phyloP scores from a whole-genome alignment of 441 rosid species.

The Syzygium malaccense region DNA sequence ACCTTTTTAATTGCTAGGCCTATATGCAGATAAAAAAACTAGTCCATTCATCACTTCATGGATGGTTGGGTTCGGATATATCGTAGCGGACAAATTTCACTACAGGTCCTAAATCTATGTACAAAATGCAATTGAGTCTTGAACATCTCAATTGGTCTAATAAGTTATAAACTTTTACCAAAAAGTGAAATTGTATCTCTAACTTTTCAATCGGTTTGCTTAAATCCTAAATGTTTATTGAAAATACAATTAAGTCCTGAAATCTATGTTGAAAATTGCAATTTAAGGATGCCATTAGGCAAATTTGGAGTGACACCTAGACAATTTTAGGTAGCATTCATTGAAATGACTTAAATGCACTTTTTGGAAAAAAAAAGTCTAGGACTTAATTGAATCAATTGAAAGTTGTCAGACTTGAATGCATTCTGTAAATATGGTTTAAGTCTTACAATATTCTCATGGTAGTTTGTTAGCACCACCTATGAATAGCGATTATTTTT shows the following conservation, averaged over 20 bases:
- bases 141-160: not conserved
- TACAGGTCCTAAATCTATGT: no score
- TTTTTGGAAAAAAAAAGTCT: not conserved
- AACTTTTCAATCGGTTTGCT: not conserved
- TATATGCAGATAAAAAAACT: not conserved
- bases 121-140: not conserved
- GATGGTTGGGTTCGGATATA: not conserved
- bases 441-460: not conserved
- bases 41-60: not conserved
- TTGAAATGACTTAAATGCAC: not conserved
- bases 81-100: not conserved
- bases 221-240: not conserved
- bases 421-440: not conserved
- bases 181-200: not conserved
- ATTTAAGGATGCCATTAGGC: no score
- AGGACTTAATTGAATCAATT: not conserved
- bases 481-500: not conserved
- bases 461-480: not conserved
- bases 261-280: no score
- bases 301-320: not conserved
- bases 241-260: not conserved
- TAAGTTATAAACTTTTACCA: not conserved
- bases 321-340: not conserved
- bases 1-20: not conserved
- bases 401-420: not conserved